These are phyloP conservation scores for Claviceps paspali DNA, from an alignment of 2,329 filamentous ascomycete species.

Conservation along the genomic window DNA sequence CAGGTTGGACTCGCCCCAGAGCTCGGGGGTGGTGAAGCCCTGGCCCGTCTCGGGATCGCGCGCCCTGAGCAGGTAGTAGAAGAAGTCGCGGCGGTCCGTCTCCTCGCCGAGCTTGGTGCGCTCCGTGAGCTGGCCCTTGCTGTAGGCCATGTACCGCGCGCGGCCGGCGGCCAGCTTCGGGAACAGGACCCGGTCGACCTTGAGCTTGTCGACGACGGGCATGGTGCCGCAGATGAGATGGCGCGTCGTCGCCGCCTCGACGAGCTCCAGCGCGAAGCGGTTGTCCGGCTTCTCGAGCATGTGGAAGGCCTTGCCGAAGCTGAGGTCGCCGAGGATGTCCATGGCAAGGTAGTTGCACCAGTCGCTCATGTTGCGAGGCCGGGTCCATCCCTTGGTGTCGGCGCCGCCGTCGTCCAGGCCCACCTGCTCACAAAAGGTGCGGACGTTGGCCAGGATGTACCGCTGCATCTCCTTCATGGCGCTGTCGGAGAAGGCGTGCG, in stretches of 20 bases:
- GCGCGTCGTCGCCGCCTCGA: constrained; percentile 51
- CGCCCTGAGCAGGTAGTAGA: constrained; percentile 58
- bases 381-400: constrained; percentile 40
- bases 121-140: constrained; percentile 49
- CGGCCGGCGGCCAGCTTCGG: constrained; percentile 49
- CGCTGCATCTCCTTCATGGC: constrained; percentile 54
- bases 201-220: constrained; percentile 50
- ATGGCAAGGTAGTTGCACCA: constrained; percentile 48
- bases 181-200: constrained; percentile 54
- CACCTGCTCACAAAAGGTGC: constrained; percentile 49
- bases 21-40: constrained; percentile 48
- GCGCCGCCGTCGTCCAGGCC: constrained; percentile 23
- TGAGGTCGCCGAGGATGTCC: constrained; percentile 46
- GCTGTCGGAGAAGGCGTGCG: constrained; percentile 54
- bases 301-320: constrained; percentile 46
- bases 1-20: constrained; percentile 57
- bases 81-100: constrained; percentile 57
- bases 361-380: constrained; percentile 45
- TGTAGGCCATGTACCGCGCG: constrained; percentile 57
- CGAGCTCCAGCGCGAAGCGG: constrained; percentile 50
- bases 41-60: constrained; percentile 56
- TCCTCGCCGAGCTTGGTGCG: constrained; percentile 51
- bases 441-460: constrained; percentile 49
- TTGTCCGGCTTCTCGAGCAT: constrained; percentile 45
- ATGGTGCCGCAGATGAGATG: constrained; percentile 60